These are phyloP conservation scores for Aspergillus ibericus DNA, from an alignment of 2,329 filamentous ascomycete species.

Conservation along the genomic window DNA sequence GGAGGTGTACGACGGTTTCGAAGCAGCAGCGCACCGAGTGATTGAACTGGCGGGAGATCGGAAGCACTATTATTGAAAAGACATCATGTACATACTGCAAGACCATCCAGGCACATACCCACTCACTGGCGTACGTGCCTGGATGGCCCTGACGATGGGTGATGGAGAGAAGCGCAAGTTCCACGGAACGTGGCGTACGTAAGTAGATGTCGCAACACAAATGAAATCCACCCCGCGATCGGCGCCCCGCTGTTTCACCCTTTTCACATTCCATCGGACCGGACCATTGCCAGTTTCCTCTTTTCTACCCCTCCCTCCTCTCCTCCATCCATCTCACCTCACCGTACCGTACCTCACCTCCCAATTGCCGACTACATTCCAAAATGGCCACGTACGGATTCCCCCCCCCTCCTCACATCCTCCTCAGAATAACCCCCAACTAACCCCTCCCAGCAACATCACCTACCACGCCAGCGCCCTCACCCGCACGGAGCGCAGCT, in stretches of 20 bases:
- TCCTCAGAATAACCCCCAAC: neutral
- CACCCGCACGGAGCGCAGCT: slow-evolving; percentile 43
- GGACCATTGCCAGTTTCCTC: neutral
- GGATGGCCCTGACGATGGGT: too few species aligned
- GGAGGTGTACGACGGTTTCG: slow-evolving; percentile 72
- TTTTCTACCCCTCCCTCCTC: neutral
- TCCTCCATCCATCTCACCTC: neutral
- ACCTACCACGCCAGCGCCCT: slow-evolving; percentile 48
- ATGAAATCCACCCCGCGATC: slow-evolving; percentile 25
- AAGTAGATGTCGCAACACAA: neutral
- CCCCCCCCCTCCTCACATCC: neutral
- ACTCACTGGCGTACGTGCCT: too few species aligned
- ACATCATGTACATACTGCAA: neutral
- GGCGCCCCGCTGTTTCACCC: slow-evolving; percentile 21
- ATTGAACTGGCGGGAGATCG: slow-evolving; percentile 54
- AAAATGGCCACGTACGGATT: slow-evolving; percentile 42
- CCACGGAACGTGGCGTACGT: neutral
- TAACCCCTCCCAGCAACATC: slow-evolving; percentile 42
- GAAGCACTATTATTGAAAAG: neutral
- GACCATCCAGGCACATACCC: neutral
- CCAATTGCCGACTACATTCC: slow-evolving; percentile 3
- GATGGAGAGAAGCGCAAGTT: neutral
- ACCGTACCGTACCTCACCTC: neutral
- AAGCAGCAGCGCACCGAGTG: slow-evolving; percentile 68
- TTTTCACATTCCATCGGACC: slow-evolving; percentile 3